Evolutionary conservation across 768 basidiomycete genomes (phyloP), one percentile per base, ranked within the genome.

Genomic region (Pulveroboletus sp.): DNA sequence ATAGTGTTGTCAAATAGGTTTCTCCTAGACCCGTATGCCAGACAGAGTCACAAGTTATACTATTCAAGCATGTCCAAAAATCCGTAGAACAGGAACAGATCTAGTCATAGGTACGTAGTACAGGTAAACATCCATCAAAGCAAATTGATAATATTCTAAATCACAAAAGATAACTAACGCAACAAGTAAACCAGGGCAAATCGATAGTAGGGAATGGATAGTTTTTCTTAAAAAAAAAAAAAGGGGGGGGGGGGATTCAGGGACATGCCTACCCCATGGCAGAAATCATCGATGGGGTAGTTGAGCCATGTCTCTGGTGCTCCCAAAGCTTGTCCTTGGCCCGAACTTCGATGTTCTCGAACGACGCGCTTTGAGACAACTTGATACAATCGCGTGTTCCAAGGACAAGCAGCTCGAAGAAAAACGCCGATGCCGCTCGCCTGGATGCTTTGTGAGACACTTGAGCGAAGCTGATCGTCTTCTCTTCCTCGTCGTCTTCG

Each of bases 341-440:
- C 9, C 76, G 71, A 30, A 97, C 74, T 60, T 87, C 80, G 50
- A 98, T 96, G 68, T 95, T 92, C 54, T 84, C 87, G 62, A 91
- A 96, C 0, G 91, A 73, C 8, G 73, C 73, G 6, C 65, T 60
- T 66, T 99, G 96, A 7, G 81, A 71, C 39, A 99, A 69, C 58
- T 87, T 82, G 57, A 99, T 74, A 63, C 89, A 93, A 66, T 97
- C 94, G 31, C 90, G 84, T 5, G 95, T 97, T 9, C 92, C 86
- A 1, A 99, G 81, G 2, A 98, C 92, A 27, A 99, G 83, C 31
- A 97, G 71, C 68, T 99, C 96, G 65, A 99, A 99, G 77, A 99
- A 99, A 76, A 99, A 97, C 2, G 92, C 84, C 1, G 95, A 83
- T 1, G 95, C 93, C 11, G 93, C 96, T 37, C 92, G 83, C 41